Evolutionary conservation across 2,329 filamentous ascomycete genomes (phyloP).

Genomic region (Scorias spongiosa): DNA sequence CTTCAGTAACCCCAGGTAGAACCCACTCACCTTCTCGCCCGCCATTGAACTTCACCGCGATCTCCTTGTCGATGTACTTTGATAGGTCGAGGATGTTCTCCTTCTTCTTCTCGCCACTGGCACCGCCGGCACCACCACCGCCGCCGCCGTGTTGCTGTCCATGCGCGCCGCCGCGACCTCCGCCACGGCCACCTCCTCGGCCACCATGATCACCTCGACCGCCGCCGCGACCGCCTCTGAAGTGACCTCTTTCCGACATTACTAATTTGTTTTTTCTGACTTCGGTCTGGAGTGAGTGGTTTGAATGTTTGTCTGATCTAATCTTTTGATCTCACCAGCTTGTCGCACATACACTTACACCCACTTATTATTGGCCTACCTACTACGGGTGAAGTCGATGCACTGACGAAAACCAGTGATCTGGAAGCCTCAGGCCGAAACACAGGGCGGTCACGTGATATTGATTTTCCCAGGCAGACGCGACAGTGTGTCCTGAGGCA

Average conservation of each 20-base stretch:
- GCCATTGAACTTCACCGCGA: conserved; percentile 92
- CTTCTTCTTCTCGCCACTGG: conserved; percentile 56
- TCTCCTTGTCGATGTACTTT: conserved; percentile 95
- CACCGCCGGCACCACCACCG: conserved; percentile 18
- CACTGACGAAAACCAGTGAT: too few relatives aligned
- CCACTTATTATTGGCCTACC: too few relatives aligned
- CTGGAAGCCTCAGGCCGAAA: too few relatives aligned
- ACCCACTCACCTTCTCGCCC: conserved; percentile 61
- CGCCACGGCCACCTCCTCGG: conserved; percentile 25
- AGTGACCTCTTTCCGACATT: conserved; percentile 43
- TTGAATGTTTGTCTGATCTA: neutral
- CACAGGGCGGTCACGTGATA: too few relatives aligned
- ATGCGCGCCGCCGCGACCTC: conserved; percentile 16
- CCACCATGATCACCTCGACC: conserved; percentile 25
- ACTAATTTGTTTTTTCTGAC: neutral
- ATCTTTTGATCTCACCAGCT: too few relatives aligned
- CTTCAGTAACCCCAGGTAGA: neutral
- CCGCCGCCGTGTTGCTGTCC: conserved; percentile 5
- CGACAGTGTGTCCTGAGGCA: too few relatives aligned
- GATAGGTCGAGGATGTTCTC: conserved; percentile 92
- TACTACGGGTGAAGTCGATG: too few relatives aligned
- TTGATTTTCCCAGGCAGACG: too few relatives aligned
- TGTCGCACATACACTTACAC: too few relatives aligned
- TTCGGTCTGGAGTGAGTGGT: neutral
- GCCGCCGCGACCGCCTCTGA: conserved; percentile 30